Evolutionary conservation across 768 basidiomycete genomes (phyloP).

Genomic region (Nevesoporus exiguus): DNA sequence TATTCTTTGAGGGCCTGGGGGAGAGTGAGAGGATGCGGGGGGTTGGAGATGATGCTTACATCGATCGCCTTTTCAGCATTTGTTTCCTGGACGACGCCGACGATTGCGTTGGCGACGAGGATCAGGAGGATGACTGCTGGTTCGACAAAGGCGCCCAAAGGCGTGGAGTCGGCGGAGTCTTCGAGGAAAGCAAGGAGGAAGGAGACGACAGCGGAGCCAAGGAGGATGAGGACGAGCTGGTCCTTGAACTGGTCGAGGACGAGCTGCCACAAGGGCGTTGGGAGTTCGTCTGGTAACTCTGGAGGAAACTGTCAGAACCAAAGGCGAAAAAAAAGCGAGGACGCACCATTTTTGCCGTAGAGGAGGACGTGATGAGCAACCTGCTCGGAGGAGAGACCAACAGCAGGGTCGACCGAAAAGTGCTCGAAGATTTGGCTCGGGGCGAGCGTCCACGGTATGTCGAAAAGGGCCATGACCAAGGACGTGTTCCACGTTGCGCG

Average conservation of each 20-base stretch:
- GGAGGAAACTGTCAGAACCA: constrained; percentile 7
- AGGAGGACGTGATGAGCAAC: constrained; percentile 69
- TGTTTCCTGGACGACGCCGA: constrained; percentile 95
- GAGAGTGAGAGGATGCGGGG: neutral
- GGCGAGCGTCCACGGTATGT: constrained; percentile 75
- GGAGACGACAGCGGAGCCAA: constrained; percentile 90
- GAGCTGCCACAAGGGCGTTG: constrained; percentile 90
- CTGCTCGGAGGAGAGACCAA: constrained; percentile 65
- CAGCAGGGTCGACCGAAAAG: constrained; percentile 60
- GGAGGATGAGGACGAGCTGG: constrained; percentile 94
- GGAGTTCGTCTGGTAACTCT: constrained; percentile 92
- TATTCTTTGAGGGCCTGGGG: constrained; percentile 91
- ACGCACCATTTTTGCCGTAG: constrained; percentile 83
- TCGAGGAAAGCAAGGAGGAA: constrained; percentile 91
- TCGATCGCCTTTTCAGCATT: constrained; percentile 97
- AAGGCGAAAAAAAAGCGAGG: neutral
- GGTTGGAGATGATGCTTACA: constrained; percentile 47
- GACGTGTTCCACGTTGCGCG: no score
- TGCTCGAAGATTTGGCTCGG: constrained; percentile 67
- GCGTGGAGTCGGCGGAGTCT: constrained; percentile 59
- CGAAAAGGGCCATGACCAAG: constrained; percentile 41
- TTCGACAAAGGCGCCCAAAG: constrained; percentile 90
- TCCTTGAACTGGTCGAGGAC: constrained; percentile 99
- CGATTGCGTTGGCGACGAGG: constrained; percentile 93
- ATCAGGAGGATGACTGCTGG: constrained; percentile 94